Conservation (phyloP, 2,329 filamentous ascomycete species). For the Septoria linicola region DNA sequence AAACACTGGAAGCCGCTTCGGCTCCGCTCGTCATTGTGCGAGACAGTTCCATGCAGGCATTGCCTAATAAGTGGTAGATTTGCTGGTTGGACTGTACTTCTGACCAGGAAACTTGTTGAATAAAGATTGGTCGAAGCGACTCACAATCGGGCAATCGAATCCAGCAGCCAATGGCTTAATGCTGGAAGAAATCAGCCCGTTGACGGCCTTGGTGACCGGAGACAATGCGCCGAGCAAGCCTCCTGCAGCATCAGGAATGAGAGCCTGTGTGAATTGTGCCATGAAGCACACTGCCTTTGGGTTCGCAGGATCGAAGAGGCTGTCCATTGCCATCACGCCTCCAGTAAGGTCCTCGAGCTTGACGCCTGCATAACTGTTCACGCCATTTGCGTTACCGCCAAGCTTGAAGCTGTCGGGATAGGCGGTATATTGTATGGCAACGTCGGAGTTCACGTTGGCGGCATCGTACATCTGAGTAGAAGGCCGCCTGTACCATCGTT, state of each 20-base stretch:
- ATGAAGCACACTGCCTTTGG: slow-evolving; percentile 19
- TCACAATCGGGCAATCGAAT: slow-evolving; percentile 24
- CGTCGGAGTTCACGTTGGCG: slow-evolving; percentile 19
- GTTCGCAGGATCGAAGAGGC: slow-evolving; percentile 14
- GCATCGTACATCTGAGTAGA: slow-evolving; percentile 22
- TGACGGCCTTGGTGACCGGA: slow-evolving; percentile 21
- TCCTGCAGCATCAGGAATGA: slow-evolving; percentile 19
- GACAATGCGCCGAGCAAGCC: slow-evolving; percentile 11
- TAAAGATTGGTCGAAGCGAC: slow-evolving; percentile 18
- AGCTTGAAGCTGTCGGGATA: slow-evolving; percentile 26
- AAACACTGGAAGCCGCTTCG: background rate
- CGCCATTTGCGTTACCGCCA: slow-evolving; percentile 36
- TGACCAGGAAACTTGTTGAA: slow-evolving; percentile 25
- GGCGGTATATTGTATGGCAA: slow-evolving; percentile 15
- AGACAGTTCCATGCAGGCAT: background rate
- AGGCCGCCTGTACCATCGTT: slow-evolving; percentile 27
- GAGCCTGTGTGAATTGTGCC: slow-evolving; percentile 17
- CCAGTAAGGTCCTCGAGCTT: slow-evolving; percentile 39
- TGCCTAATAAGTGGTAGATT: slow-evolving; percentile 23
- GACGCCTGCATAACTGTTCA: slow-evolving; percentile 39
- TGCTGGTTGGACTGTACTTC: slow-evolving; percentile 26
- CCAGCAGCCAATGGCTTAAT: slow-evolving; percentile 11
- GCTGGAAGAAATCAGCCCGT: slow-evolving; percentile 19
- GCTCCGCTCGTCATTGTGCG: background rate
- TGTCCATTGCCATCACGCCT: slow-evolving; percentile 42